Evolutionary conservation across 2,329 filamentous ascomycete genomes (phyloP), one percentile per base, ranked within the genome.

Genomic region (Apiospora malaysiana): DNA sequence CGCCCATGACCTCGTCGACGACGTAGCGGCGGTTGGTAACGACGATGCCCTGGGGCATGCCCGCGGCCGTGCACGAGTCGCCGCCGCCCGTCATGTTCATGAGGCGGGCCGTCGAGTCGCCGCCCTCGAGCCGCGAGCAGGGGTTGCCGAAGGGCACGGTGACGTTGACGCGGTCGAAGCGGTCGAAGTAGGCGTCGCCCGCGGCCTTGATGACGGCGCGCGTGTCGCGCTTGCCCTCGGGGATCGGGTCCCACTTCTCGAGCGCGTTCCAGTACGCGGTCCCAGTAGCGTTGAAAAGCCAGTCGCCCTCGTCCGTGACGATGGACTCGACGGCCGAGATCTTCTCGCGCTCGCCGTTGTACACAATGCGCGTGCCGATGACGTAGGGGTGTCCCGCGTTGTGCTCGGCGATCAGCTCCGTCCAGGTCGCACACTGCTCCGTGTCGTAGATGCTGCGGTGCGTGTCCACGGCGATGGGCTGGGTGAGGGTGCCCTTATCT

Each of bases 351-450:
- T 77, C 73, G 21, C 67, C 69, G 40, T 73, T 72, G 72, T 78
- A 75, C 23, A 78, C 63, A 42, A 80, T 79, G 14, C 78, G 76
- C 63, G 79, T 80, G 40, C 77, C 77, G 46, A 78, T 79, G 12
- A 79, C 80, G 65, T 80, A 81, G n/a, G 80, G 80, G 25, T 80
- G 77, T 18, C 56, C 56, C 2, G 75, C 71, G 23, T 78, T 75
- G 23, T 72, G 75, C 18, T 78, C 76, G 32, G 76, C 75, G 71
- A 82, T 79, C 69, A 85, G 78, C 73, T 84, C 82, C 25, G 84
- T 83, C 71, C 82, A 82, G 46, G 83, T 82, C 23, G 82, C 78
- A 73, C 81, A 83, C 40, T 72, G 72, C 21, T 75, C 75, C 4
- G 76, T 75, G 75, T 82, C 81, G 70, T 78, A 72, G 71, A 78